Percentiles rank a stretch among this genome's conserved stretches.
These are phyloP conservation scores for Teunomyces lycoperdinae DNA, from an alignment of 805 yeast species.

Conservation along the genomic window DNA sequence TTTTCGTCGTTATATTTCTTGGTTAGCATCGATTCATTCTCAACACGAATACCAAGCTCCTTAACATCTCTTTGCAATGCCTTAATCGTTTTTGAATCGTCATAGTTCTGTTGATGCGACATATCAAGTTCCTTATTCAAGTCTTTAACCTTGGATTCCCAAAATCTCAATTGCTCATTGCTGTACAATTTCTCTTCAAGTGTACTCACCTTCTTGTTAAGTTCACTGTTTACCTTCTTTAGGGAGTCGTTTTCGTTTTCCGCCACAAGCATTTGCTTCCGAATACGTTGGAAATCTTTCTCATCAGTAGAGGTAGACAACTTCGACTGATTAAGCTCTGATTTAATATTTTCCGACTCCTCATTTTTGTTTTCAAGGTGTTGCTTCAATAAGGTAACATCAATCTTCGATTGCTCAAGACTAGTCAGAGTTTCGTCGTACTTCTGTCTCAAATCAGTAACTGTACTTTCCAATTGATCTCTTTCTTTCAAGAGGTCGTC, in stretches of 20 bases:
- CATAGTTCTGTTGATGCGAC: conserved; percentile 47
- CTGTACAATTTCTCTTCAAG: conserved; percentile 49
- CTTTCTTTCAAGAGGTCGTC: conserved; percentile 50
- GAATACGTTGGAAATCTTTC: conserved; percentile 33
- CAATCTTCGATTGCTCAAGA: conserved; percentile 26
- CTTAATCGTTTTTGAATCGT: conserved; percentile 49
- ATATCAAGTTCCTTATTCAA: conserved; percentile 50
- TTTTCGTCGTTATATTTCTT: conserved; percentile 59
- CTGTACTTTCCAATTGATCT: conserved; percentile 29
- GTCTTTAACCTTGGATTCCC: conserved; percentile 55
- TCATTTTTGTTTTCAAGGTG: conserved; percentile 33
- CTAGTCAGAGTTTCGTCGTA: conserved; percentile 23
- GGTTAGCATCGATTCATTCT: conserved; percentile 49
- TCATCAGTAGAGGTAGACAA: conserved; percentile 25
- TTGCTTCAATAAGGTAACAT: conserved; percentile 28
- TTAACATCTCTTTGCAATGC: conserved; percentile 51
- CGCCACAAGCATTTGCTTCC: conserved; percentile 54
- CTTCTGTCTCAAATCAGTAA: conserved; percentile 22
- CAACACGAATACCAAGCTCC: conserved; percentile 51
- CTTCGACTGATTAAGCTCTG: conserved; percentile 35
- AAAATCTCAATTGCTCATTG: conserved; percentile 54
- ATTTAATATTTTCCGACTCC: conserved; percentile 30
- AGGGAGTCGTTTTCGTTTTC: conserved; percentile 67
- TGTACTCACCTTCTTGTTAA: conserved; percentile 43
- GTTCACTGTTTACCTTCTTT: conserved; percentile 51